Evolutionary conservation across 345 rosid species (phyloP).

Genomic region (Passiflora organensis): DNA sequence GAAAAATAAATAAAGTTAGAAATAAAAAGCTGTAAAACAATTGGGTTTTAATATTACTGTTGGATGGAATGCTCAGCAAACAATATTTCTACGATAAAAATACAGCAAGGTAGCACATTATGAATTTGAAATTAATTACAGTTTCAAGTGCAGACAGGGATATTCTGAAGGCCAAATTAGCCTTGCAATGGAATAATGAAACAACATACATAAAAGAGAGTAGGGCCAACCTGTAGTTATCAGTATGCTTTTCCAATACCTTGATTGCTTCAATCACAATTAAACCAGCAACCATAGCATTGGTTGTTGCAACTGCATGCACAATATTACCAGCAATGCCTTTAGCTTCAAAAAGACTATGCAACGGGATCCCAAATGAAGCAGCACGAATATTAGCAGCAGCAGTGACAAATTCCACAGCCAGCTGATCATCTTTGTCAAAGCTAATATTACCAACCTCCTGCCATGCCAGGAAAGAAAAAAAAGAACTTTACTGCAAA

Average conservation of each 20-base stretch:
- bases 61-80: too few relatives aligned
- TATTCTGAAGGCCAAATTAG: neutral
- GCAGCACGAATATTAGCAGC: slow-evolving; percentile 97
- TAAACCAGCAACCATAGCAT: slow-evolving; percentile 88
- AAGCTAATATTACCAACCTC: slow-evolving; percentile 87
- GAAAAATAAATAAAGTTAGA: slow-evolving; percentile 11
- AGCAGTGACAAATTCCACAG: slow-evolving; percentile 95
- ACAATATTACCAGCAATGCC: slow-evolving; percentile 99
- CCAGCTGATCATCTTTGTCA: slow-evolving; percentile 98
- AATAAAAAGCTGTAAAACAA: neutral
- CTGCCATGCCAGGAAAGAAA: slow-evolving; percentile 32
- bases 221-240: slow-evolving; percentile 60
- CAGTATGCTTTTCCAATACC: slow-evolving; percentile 65
- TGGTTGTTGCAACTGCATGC: slow-evolving; percentile 98
- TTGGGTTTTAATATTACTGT: too few relatives aligned
- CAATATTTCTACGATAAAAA: too few relatives aligned
- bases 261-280: slow-evolving; percentile 97
- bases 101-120: neutral
- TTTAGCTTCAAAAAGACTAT: slow-evolving; percentile 98
- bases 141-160: too few relatives aligned
- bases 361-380: slow-evolving; percentile 88
- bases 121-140: neutral
- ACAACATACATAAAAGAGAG: slow-evolving; percentile 6
- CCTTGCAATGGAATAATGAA: neutral
- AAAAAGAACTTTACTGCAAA: slow-evolving; percentile 3